Evolutionary conservation across 1,139 yeast species (phyloP), one percentile per base, ranked within the genome.

Genomic region (Kurtzmaniella quercitrusa): DNA sequence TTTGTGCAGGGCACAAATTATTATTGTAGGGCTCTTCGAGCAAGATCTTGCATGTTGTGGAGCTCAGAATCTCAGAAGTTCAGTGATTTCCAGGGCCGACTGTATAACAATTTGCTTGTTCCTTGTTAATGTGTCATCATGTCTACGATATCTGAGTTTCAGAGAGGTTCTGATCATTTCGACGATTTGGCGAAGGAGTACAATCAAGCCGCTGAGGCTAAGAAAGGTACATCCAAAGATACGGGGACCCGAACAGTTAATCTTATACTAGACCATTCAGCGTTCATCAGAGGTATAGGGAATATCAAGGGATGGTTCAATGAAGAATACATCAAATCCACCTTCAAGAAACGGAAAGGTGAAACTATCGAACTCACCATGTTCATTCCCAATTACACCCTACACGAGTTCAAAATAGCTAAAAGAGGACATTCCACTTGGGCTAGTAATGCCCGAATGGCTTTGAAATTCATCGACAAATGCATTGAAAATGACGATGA

Each of bases 271-370:
- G 86, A 81, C 55, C 82, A 79, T 24, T 73, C 83, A 10, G 80
- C 83, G 1, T 68, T 81, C 48, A 74, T 78, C 5, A 70, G 81
- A 44, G 86, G 85, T 1, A 70, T 81, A 40, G 83, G 82, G 1
- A 77, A 77, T 50, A 67, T 81, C 54, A 78, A 78, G 55, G 61
- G 77, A 48, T 81, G 86, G 85, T 67, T 73, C 44, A 68, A 72
- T 44, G 52, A 63, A n/a, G 70, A 62, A 41, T 51, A 65, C 58
- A 50, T 75, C 53, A 50, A 61, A 16, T 38, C 62, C 33, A 61
- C 59, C 42, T 39, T 39, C 50, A 38, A 41, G 14, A 15, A 27
- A 6, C 11, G 48, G 48, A 6, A 43, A 48, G 33, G 25, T 24
- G 61, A 59, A 27, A 48, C 48, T 12, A 55, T 65, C 11, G 44